phyloP scores from a whole-genome alignment of 179 eudicot genomes.

The Drosera spatulata region DNA sequence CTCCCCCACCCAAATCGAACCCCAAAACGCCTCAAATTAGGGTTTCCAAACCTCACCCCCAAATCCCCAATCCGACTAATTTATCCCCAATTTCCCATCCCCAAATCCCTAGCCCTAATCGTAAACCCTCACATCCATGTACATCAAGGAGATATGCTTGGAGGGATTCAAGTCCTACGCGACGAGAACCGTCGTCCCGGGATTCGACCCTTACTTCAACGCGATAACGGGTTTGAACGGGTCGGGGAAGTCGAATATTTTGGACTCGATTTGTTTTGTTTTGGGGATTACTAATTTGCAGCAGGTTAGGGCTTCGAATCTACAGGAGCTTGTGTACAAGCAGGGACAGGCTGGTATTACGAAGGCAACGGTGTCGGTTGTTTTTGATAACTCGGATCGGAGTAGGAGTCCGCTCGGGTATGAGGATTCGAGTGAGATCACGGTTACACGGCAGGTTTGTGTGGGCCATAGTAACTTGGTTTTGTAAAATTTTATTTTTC shows the following conservation, averaged over 20 bases:
- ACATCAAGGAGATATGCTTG: slow-evolving; percentile 78
- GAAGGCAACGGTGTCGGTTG: slow-evolving; percentile 83
- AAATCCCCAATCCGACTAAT: too few species aligned
- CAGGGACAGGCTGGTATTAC: slow-evolving; percentile 98
- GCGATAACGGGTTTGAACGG: slow-evolving; percentile 96
- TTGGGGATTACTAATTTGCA: slow-evolving; percentile 78
- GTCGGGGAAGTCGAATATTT: slow-evolving; percentile 93
- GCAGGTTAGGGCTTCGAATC: slow-evolving; percentile 94
- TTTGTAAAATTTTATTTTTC: background rate
- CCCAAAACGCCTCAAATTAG: too few species aligned
- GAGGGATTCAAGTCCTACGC: slow-evolving; percentile 99
- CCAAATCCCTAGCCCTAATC: too few species aligned
- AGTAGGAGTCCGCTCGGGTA: slow-evolving; percentile 83
- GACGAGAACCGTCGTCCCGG: slow-evolving; percentile 75
- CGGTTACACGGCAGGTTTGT: slow-evolving; percentile 92
- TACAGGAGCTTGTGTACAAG: slow-evolving; percentile 93
- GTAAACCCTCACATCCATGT: slow-evolving; percentile 22
- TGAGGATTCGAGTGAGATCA: slow-evolving; percentile 77
- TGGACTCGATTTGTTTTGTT: slow-evolving; percentile 92
- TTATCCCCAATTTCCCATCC: too few species aligned
- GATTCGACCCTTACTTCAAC: slow-evolving; percentile 87
- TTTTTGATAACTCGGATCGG: slow-evolving; percentile 75
- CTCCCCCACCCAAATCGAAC: too few species aligned
- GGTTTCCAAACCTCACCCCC: too few species aligned
- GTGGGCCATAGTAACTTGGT: background rate